Conservation (phyloP, 2,329 filamentous ascomycete genomes). For the Epichloe sp. region DNA sequence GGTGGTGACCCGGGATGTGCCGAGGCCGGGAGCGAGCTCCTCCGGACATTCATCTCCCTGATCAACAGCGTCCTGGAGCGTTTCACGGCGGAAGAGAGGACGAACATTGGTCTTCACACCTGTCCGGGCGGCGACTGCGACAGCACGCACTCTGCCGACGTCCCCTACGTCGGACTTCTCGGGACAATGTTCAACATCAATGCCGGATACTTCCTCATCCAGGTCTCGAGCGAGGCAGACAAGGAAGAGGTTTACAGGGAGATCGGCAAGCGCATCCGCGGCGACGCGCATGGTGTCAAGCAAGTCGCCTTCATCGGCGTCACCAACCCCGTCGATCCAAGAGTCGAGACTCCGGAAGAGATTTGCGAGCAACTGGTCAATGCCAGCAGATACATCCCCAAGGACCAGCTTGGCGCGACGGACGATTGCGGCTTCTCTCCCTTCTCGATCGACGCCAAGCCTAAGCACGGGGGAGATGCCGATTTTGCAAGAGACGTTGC, state of each 20-base stretch:
- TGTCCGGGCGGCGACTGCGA: conserved; percentile 9
- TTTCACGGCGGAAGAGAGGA: conserved; percentile 5
- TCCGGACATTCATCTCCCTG: conserved; percentile 4
- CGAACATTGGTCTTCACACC: conserved; percentile 8
- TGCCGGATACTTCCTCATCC: conserved; percentile 8
- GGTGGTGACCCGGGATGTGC: conserved; percentile 2
- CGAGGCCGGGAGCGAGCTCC: conserved; percentile 5
- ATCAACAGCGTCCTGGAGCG: conserved; percentile 5
- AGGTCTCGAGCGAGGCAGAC: conserved; percentile 6
- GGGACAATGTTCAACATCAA: conserved; percentile 6
- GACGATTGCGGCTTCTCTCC: conserved; percentile 9
- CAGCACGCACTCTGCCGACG: conserved; percentile 5
- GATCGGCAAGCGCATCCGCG: conserved; percentile 5
- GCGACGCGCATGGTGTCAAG: conserved; percentile 7
- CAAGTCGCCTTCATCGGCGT: conserved; percentile 8
- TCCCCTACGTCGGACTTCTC: conserved; percentile 5
- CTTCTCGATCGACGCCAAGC: conserved; percentile 8
- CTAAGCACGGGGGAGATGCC: conserved; percentile 6
- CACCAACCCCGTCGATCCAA: conserved; percentile 5
- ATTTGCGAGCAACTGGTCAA: conserved; percentile 5
- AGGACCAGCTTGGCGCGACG: conserved; percentile 6
- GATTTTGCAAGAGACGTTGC: conserved; percentile 7
- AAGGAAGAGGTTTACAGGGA: conserved; percentile 3
- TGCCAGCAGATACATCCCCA: conserved; percentile 5
- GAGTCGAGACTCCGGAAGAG: conserved; percentile 6